A percentile compares a stretch with the other conserved stretches of the same genome.
These are phyloP conservation scores for Pseudogymnoascus sp. DNA, from an alignment of 2,329 filamentous ascomycete genomes.

Conservation along the genomic window DNA sequence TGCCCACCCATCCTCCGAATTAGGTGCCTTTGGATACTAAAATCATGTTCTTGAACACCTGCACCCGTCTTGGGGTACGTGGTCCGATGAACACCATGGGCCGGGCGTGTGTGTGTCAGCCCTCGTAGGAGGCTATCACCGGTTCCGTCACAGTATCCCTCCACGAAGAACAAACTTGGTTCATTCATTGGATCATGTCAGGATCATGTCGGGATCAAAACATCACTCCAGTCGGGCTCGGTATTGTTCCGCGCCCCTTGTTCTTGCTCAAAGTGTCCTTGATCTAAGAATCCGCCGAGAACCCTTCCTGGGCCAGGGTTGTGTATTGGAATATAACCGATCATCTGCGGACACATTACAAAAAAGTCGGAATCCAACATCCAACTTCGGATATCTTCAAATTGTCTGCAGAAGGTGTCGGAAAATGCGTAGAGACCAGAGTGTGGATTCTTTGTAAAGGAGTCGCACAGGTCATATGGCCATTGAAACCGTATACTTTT, in stretches of 20 bases:
- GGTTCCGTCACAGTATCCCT: not conserved
- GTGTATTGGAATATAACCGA: not conserved
- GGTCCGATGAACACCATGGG: not conserved
- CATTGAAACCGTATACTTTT: conserved; percentile 4
- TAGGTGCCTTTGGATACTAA: not conserved
- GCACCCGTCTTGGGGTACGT: not conserved
- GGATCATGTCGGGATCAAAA: conserved; percentile 3
- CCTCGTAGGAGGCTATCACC: too few species aligned
- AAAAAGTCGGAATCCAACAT: conserved; percentile 5
- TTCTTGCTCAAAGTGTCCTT: not conserved
- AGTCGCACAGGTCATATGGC: not conserved
- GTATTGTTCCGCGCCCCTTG: not conserved
- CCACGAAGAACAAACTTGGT: not conserved
- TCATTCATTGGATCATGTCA: not conserved
- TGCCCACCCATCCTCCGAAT: not conserved
- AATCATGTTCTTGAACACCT: not conserved
- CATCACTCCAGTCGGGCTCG: conserved; percentile 3
- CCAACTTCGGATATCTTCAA: conserved; percentile 1
- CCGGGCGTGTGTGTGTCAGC: not conserved
- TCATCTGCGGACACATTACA: conserved; percentile 1
- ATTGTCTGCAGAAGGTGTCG: not conserved
- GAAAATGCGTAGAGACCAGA: not conserved
- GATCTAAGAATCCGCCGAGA: not conserved
- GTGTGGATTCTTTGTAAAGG: not conserved
- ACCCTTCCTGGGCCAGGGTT: conserved; percentile 5